Base-by-base conservation (phyloP, 2,329 filamentous ascomycete species). In the Sphaceloma murrayae region DNA sequence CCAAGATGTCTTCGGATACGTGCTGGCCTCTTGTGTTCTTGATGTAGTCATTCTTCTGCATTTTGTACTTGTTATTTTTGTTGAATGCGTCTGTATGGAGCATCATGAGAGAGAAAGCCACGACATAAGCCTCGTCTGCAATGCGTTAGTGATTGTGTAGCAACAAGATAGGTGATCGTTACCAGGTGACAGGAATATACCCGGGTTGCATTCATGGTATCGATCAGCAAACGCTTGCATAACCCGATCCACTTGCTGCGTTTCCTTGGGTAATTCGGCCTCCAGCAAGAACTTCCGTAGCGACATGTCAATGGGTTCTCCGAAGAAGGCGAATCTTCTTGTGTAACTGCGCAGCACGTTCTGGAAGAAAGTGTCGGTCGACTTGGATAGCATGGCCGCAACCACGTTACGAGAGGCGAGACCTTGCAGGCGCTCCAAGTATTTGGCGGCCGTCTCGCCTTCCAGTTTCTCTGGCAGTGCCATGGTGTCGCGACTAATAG, bases 21-120 rank as follows among this genome's bases (percentile, higher is more conserved):
- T 85, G 85, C 59, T 96, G 88, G 2, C 85, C 87, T 16, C 79
- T 80, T 0, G 88, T 93, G 60, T 96, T 96, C 63, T 93, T 95
- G 54, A 96, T 73, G 63, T 98, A 98, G 57, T 96, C 91, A 1
- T 75, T 67, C 59, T 94, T 93, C 58, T 94, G 87, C 91, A 98
- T 98, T 65, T 98, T 98, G 62, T 91, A 77, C 67, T 96, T 96
- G 67, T 96, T 96, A 68, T 96, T 98, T 65, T 94, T 94, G 70
- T 98, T 98, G 76, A 96, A 96, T n/a, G 94, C 85, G 59, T 98
- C 91, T 0, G 91, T 96, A 56, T 98, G 91, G 24, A 98, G 70
- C 53, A 98, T 95, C 48, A 98, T 75, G 46, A 98, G 78, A 2
- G 89, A 96, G 59, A 98, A 98, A 11, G 89, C 87, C 51, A 96